These are phyloP conservation scores for Nakataea oryzae DNA, from an alignment of 2,329 filamentous ascomycete genomes.

Conservation along the genomic window DNA sequence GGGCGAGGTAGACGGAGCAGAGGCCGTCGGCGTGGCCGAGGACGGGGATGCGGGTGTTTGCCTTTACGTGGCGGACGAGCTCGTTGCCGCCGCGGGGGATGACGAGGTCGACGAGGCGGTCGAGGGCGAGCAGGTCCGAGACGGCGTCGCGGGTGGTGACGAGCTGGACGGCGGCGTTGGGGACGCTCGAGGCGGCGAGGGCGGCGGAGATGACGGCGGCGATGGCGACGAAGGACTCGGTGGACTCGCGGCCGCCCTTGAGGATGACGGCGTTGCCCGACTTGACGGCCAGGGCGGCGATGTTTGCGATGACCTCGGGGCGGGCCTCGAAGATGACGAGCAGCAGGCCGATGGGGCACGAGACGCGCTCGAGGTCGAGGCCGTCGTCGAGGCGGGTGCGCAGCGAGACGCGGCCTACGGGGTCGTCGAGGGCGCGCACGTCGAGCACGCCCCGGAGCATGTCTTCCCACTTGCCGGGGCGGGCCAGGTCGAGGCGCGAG, in stretches of 20 bases:
- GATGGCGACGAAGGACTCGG: constrained; percentile 88
- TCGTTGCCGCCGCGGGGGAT: constrained; percentile 89
- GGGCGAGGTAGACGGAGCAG: constrained; percentile 77
- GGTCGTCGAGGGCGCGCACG: constrained; percentile 75
- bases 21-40: constrained; percentile 93
- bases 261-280: constrained; percentile 95
- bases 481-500: constrained; percentile 76
- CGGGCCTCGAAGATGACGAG: constrained; percentile 97
- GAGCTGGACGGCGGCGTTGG: constrained; percentile 81
- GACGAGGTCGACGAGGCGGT: constrained; percentile 85
- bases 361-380: constrained; percentile 75
- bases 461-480: constrained; percentile 89
- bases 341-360: constrained; percentile 92
- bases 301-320: constrained; percentile 97
- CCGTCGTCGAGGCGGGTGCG: constrained; percentile 80
- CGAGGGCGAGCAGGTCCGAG: constrained; percentile 74
- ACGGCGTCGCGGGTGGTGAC: constrained; percentile 90
- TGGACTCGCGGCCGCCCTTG: constrained; percentile 95
- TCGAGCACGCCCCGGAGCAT: constrained; percentile 94
- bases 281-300: constrained; percentile 90
- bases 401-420: constrained; percentile 77
- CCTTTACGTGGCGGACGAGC: constrained; percentile 81
- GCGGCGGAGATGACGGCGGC: constrained; percentile 74
- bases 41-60: constrained; percentile 85
- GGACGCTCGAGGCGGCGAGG: constrained; percentile 62